phyloP scores from a whole-genome alignment of 1,284 basidiomycete species.

The Moesziomyces sp. region DNA sequence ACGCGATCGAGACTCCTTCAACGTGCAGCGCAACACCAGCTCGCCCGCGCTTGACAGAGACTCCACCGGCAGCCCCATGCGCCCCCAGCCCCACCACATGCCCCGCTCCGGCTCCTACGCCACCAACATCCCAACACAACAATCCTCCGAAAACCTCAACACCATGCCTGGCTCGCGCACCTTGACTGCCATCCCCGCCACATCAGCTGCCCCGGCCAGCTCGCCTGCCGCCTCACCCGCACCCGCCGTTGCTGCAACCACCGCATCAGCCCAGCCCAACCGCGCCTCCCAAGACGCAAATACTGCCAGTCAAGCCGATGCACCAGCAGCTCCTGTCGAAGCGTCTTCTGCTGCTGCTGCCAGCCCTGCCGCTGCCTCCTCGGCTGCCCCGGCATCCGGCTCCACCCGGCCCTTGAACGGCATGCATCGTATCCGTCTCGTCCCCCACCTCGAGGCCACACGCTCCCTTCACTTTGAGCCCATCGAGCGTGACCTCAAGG shows the following conservation, averaged over 20 bases:
- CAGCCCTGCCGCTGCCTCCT: background rate
- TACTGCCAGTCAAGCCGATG: constrained; percentile 1
- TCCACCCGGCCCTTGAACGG: constrained; percentile 44
- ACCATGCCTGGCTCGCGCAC: constrained; percentile 17
- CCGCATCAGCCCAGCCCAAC: background rate
- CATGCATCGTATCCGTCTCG: constrained; percentile 77
- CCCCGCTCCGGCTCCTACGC: constrained; percentile 25
- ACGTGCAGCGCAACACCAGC: constrained; percentile 28
- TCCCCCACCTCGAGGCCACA: constrained; percentile 90
- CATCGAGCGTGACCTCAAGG: constrained; percentile 81
- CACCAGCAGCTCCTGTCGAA: background rate
- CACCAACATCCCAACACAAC: background rate
- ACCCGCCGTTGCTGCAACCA: background rate
- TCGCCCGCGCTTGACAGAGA: constrained; percentile 25
- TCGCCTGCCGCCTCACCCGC: constrained; percentile 10
- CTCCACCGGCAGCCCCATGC: constrained; percentile 14
- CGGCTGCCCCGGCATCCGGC: constrained; percentile 4
- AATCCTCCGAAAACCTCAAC: constrained; percentile 9
- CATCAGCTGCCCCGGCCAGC: constrained; percentile 2
- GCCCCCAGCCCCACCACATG: constrained; percentile 10
- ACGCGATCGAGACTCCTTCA: constrained; percentile 24
- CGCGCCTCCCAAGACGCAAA: constrained; percentile 5
- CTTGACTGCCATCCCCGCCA: constrained; percentile 13
- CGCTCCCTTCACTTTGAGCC: constrained; percentile 92
- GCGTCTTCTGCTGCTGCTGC: constrained; percentile 10